Conservation (phyloP, 2,329 filamentous ascomycete genomes). For the Sclerotinia borealis region DNA sequence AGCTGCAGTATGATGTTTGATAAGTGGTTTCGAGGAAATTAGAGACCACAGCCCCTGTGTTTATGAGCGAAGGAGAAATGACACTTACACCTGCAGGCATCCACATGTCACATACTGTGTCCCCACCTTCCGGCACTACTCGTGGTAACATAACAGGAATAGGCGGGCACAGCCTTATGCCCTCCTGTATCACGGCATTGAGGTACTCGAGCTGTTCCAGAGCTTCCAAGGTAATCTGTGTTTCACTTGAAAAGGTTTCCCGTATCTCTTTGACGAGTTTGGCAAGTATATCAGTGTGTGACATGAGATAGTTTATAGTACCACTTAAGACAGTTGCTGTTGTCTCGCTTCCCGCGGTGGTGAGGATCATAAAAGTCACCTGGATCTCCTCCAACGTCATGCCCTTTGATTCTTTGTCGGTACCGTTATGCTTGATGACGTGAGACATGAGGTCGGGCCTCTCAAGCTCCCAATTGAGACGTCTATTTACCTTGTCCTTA, state of each 20-base stretch:
- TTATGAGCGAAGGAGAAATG: neutral
- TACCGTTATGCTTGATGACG: neutral
- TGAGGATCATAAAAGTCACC: neutral
- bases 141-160: slow-evolving; percentile 16
- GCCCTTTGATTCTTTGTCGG: neutral
- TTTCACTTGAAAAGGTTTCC: neutral
- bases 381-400: slow-evolving; percentile 9
- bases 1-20: neutral
- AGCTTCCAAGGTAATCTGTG: neutral
- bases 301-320: neutral
- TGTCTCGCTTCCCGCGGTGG: slow-evolving; percentile 1
- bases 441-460: neutral
- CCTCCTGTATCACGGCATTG: slow-evolving; percentile 38
- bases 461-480: neutral
- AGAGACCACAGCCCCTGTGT: too few species aligned
- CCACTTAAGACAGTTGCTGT: neutral
- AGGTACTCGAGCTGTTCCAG: slow-evolving; percentile 34
- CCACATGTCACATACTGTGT: slow-evolving; percentile 16
- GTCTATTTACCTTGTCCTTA: neutral
- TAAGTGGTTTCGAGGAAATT: too few species aligned
- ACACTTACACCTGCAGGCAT: neutral
- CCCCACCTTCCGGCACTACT: slow-evolving; percentile 18
- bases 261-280: slow-evolving; percentile 1
- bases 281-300: neutral
- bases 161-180: slow-evolving; percentile 37